Evolutionary conservation across 2,329 filamentous ascomycete genomes (phyloP).

Genomic region (Cryphonectria carpinicola): DNA sequence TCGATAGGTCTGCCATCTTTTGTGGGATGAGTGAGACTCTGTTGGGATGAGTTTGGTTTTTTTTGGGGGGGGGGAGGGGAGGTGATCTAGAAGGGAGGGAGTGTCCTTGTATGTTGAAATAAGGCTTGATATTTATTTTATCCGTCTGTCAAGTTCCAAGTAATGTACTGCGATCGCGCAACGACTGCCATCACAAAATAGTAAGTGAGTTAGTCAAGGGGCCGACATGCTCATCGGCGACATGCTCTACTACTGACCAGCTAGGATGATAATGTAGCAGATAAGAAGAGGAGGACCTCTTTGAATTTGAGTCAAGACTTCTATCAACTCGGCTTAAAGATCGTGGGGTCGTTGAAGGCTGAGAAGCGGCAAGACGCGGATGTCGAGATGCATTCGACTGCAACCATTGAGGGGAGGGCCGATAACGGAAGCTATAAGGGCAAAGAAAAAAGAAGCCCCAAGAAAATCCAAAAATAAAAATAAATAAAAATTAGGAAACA

Average conservation of each 20-base stretch:
- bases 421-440: slow-evolving; percentile 25
- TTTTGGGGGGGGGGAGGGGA: no score
- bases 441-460: not conserved
- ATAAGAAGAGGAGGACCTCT: not conserved
- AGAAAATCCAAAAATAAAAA: no score
- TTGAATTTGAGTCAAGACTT: not conserved
- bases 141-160: not conserved
- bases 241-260: not conserved
- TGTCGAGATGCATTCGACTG: slow-evolving; percentile 2
- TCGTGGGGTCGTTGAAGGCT: not conserved
- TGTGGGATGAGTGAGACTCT: not conserved
- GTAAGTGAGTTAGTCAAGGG: not conserved
- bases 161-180: slow-evolving; percentile 1
- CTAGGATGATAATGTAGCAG: not conserved
- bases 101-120: not conserved
- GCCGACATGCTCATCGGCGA: not conserved
- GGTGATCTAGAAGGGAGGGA: no score
- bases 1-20: slow-evolving; percentile 57
- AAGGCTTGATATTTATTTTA: not conserved
- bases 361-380: not conserved
- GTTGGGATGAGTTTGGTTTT: not conserved
- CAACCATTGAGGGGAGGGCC: slow-evolving; percentile 6
- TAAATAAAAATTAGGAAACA: not conserved
- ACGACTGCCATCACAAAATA: not conserved
- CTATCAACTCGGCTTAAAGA: not conserved